Evolutionary conservation across 192 early-diverging fungal genomes (phyloP).

Genomic region (Obelidium mucronatum): DNA sequence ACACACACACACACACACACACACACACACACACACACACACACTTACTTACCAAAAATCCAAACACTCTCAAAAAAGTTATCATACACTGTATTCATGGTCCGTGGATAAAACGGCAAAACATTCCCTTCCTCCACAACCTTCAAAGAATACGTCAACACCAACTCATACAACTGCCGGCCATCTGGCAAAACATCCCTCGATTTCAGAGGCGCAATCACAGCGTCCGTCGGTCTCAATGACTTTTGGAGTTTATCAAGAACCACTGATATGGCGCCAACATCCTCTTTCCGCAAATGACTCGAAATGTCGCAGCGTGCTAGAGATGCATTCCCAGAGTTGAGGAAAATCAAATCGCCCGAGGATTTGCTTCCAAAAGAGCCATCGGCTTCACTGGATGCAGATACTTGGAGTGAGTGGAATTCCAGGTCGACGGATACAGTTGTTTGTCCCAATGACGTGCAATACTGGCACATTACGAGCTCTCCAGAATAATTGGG

Average conservation of each 20-base stretch:
- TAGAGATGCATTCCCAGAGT: slow-evolving; percentile 58
- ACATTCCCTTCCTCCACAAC: slow-evolving; percentile 62
- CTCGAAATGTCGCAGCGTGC: slow-evolving; percentile 77
- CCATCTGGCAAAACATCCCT: slow-evolving; percentile 81
- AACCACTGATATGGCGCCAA: slow-evolving; percentile 51
- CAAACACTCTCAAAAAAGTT: background rate
- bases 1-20: no score
- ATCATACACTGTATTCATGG: slow-evolving; percentile 77
- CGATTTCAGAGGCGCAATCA: slow-evolving; percentile 70
- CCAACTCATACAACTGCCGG: slow-evolving; percentile 73
- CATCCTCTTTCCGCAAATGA: slow-evolving; percentile 73
- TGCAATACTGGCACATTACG: slow-evolving; percentile 89
- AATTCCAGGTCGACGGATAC: slow-evolving; percentile 80
- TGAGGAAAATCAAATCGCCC: slow-evolving; percentile 45
- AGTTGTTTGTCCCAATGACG: slow-evolving; percentile 69
- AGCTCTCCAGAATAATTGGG: slow-evolving; percentile 30
- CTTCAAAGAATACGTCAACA: slow-evolving; percentile 78
- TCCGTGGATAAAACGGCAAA: slow-evolving; percentile 64
- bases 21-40: no score
- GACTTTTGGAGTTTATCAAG: slow-evolving; percentile 70
- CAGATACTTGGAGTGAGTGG: slow-evolving; percentile 70
- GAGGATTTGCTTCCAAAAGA: slow-evolving; percentile 32
- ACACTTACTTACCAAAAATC: background rate
- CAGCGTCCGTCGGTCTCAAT: slow-evolving; percentile 70
- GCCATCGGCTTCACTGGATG: slow-evolving; percentile 43